Percentiles rank a stretch among this genome's conserved stretches.
Conservation (phyloP, 148 eudicot genomes). For the Hydrangea macrophylla region DNA sequence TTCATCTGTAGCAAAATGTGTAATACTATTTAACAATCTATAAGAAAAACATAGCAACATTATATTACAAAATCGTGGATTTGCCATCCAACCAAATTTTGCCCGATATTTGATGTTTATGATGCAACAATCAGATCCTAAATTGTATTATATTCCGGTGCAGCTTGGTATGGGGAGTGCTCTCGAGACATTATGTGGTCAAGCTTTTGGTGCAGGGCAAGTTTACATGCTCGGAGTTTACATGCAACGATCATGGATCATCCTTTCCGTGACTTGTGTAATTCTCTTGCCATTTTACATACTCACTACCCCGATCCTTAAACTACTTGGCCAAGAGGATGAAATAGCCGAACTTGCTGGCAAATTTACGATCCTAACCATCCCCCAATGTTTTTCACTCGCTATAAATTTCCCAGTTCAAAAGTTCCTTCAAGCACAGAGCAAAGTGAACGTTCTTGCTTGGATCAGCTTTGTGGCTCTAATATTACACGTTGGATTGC, state of each 20-base stretch:
- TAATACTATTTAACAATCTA: no score
- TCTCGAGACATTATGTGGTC: constrained; percentile 77
- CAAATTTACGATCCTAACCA: constrained; percentile 35
- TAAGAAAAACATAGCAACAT: no score
- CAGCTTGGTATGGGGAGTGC: constrained; percentile 96
- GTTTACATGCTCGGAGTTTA: constrained; percentile 63
- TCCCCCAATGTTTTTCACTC: constrained; percentile 63
- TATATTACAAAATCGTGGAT: no score
- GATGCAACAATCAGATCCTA: no score
- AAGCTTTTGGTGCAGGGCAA: constrained; percentile 85
- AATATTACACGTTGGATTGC: constrained; percentile 29
- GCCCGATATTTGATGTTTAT: no score
- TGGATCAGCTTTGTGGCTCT: constrained; percentile 48
- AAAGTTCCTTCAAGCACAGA: constrained; percentile 77
- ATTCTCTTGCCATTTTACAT: constrained; percentile 59
- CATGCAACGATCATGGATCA: constrained; percentile 80
- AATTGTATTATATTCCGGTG: no score
- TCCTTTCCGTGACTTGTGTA: constrained; percentile 40
- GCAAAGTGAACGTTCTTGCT: constrained; percentile 55
- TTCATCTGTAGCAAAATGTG: no score
- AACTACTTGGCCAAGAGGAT: constrained; percentile 58
- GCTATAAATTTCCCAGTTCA: constrained; percentile 66
- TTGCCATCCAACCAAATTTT: no score
- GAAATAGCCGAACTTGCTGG: constrained; percentile 71
- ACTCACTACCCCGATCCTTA: constrained; percentile 56